Percentiles rank a stretch among this genome's conserved stretches.
Evolutionary conservation across 2,329 filamentous ascomycete genomes (phyloP).

Genomic region (Boeremia exigua): DNA sequence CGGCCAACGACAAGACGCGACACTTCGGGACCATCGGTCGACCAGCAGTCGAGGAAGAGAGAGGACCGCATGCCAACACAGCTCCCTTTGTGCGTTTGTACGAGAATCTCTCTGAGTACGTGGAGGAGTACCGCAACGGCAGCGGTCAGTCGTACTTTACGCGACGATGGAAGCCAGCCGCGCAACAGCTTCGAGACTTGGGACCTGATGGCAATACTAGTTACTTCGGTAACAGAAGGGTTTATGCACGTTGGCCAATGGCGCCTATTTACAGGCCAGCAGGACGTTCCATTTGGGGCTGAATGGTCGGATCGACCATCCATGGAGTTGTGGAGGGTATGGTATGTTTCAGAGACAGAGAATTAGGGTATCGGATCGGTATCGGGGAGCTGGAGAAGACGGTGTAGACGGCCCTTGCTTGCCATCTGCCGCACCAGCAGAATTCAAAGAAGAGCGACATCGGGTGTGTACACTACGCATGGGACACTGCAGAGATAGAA

Average conservation of each 20-base stretch:
- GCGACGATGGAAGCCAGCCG: slow-evolving; percentile 44
- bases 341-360: not conserved
- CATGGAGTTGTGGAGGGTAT: not conserved
- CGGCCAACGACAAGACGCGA: slow-evolving; percentile 13
- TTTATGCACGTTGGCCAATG: not conserved
- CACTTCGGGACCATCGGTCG: slow-evolving; percentile 24
- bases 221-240: slow-evolving; percentile 40
- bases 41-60: not conserved
- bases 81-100: slow-evolving; percentile 50
- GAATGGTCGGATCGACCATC: not conserved
- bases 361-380: not conserved
- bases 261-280: not conserved
- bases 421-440: not conserved
- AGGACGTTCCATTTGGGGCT: not conserved
- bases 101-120: slow-evolving; percentile 52
- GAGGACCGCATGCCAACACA: slow-evolving; percentile 33
- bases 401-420: not conserved
- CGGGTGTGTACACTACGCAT: no score
- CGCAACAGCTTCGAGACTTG: slow-evolving; percentile 49
- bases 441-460: no score
- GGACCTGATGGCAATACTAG: slow-evolving; percentile 46
- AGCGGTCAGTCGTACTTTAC: slow-evolving; percentile 49
- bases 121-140: slow-evolving; percentile 33
- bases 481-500: no score
- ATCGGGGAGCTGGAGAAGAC: not conserved